Evolutionary conservation across 169 alveolate genomes (phyloP).

Genomic region (Eimeria sp.): DNA sequence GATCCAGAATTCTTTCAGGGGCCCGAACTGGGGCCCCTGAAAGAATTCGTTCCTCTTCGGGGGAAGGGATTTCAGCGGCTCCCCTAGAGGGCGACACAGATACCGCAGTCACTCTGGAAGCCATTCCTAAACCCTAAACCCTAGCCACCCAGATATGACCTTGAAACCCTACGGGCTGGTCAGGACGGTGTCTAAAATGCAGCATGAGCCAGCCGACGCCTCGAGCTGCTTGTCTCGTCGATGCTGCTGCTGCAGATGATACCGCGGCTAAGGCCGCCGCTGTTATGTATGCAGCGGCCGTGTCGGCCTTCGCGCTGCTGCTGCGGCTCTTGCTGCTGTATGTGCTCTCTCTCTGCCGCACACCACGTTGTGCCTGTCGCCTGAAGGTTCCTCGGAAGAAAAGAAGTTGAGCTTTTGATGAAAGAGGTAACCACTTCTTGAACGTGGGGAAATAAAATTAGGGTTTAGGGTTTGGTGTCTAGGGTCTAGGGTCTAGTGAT

Average conservation of each 20-base stretch:
- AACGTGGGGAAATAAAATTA: too few species aligned
- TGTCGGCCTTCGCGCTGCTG: not conserved
- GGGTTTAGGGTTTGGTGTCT: too few species aligned
- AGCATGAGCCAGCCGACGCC: not conserved
- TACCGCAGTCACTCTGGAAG: not conserved
- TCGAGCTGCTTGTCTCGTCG: not conserved
- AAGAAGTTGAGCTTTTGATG: too few species aligned
- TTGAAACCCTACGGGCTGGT: not conserved
- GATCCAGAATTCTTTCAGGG: not conserved
- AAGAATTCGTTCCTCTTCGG: not conserved
- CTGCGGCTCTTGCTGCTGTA: not conserved
- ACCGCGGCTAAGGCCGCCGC: too few species aligned
- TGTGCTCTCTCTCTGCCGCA: too few species aligned
- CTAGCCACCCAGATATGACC: not conserved
- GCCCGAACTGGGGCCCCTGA: not conserved
- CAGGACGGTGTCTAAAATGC: not conserved
- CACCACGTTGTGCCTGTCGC: too few species aligned
- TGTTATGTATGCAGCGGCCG: not conserved
- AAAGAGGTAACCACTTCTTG: too few species aligned
- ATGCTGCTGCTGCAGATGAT: not conserved
- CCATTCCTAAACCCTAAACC: not conserved
- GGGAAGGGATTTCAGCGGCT: not conserved
- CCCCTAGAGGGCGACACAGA: not conserved
- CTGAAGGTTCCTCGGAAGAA: too few species aligned
- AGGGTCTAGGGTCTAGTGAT: too few species aligned